Conservation (phyloP, 495 filamentous ascomycete genomes). For the Podospora australis region DNA sequence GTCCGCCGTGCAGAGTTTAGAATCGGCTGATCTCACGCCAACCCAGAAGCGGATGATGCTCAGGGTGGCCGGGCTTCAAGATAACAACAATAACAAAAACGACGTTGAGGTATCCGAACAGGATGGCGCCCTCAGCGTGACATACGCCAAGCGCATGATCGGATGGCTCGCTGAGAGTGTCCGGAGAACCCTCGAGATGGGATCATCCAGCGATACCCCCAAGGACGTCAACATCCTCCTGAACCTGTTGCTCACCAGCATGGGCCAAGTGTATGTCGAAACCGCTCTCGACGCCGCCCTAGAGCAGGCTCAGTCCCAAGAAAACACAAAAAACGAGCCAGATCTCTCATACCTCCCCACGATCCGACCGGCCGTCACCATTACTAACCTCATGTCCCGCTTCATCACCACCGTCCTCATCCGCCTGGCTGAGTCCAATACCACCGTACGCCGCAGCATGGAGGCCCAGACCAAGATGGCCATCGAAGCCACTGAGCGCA, state of each 20-base stretch:
- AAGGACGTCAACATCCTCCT: constrained; percentile 89
- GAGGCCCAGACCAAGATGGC: constrained; percentile 71
- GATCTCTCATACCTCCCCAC: constrained; percentile 78
- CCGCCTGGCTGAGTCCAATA: constrained; percentile 77
- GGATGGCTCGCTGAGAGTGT: constrained; percentile 97
- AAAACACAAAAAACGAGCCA: constrained; percentile 72
- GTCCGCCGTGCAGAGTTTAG: constrained; percentile 75
- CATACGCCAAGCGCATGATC: constrained; percentile 91
- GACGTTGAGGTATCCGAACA: constrained; percentile 87
- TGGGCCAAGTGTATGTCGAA: constrained; percentile 93
- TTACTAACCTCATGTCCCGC: constrained; percentile 86
- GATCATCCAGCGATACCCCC: constrained; percentile 77
- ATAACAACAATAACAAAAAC: constrained; percentile 48
- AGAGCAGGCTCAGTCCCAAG: constrained; percentile 67
- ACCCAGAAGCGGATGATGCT: constrained; percentile 83
- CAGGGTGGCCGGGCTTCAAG: constrained; percentile 66
- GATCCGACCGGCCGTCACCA: constrained; percentile 74
- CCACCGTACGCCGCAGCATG: constrained; percentile 84
- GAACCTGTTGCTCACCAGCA: constrained; percentile 74
- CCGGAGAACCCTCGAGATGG: constrained; percentile 84
- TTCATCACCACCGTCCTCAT: constrained; percentile 89
- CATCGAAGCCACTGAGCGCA: constrained; percentile 75
- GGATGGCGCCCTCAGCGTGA: constrained; percentile 75
- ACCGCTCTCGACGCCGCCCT: constrained; percentile 83
- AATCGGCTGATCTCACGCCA: constrained; percentile 74